Percentiles rank a stretch among this genome's conserved stretches.
phyloP scores from a whole-genome alignment of 2,329 filamentous ascomycete genomes.

The Ascochyta clinopodiicola region DNA sequence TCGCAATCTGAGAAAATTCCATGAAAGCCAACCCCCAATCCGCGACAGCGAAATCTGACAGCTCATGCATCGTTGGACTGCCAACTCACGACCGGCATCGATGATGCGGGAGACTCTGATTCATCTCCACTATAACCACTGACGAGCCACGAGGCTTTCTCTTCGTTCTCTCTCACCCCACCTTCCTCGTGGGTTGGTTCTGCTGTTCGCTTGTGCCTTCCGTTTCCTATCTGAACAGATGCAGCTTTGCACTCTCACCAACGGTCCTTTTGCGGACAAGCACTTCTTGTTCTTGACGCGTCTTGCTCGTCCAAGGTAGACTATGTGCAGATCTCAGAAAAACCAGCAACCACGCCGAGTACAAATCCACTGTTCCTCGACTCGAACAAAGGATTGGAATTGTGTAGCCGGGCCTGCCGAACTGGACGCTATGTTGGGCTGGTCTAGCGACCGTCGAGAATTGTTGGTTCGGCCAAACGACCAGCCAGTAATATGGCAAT shows the following conservation, averaged over 20 bases:
- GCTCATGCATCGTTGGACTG: constrained; percentile 6
- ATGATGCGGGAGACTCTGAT: constrained; percentile 4
- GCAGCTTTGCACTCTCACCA: background rate
- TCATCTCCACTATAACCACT: background rate
- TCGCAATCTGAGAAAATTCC: constrained; percentile 15
- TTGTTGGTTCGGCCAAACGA: no score
- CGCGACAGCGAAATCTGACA: constrained; percentile 6
- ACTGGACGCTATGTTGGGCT: constrained; percentile 7
- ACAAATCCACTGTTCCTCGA: background rate
- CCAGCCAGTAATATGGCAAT: no score
- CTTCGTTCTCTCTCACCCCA: constrained; percentile 3
- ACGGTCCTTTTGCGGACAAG: constrained; percentile 15
- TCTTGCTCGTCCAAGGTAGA: background rate
- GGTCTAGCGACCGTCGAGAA: background rate
- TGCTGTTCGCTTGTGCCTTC: background rate
- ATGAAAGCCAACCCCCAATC: constrained; percentile 13
- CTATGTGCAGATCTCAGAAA: constrained; percentile 4
- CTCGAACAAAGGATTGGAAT: constrained; percentile 1
- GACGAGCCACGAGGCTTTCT: background rate
- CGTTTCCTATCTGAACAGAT: background rate
- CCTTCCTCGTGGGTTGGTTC: constrained; percentile 2
- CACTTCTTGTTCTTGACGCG: constrained; percentile 4
- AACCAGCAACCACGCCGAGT: background rate
- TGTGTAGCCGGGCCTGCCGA: background rate
- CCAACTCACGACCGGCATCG: constrained; percentile 12